Percentiles rank a stretch among this genome's conserved stretches.
phyloP scores from a whole-genome alignment of 208 protist species.

The Phytomonas serpens region DNA sequence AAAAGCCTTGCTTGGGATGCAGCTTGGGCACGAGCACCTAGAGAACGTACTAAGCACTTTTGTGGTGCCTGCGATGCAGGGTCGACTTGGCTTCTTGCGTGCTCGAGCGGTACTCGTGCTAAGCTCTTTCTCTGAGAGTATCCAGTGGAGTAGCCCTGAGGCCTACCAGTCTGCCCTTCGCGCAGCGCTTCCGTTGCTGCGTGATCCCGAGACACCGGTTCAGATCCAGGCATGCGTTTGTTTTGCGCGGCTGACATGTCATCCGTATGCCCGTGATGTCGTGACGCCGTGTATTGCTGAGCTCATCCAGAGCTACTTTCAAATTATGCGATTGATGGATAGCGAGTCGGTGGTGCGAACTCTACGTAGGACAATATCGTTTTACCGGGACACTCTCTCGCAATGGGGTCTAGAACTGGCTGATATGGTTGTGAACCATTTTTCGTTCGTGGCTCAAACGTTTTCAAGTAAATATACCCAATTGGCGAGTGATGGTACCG shows the following conservation, averaged over 20 bases:
- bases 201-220: conserved; percentile 81
- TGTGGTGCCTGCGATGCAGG: conserved; percentile 62
- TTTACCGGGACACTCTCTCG: conserved; percentile 78
- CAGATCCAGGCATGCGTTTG: conserved; percentile 79
- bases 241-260: conserved; percentile 75
- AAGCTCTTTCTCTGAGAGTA: conserved; percentile 41
- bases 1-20: conserved; percentile 34
- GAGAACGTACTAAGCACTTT: conserved; percentile 72
- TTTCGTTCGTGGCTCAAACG: conserved; percentile 44
- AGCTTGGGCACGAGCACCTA: conserved; percentile 60
- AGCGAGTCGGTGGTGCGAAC: conserved; percentile 86
- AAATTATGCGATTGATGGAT: conserved; percentile 86
- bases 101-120: conserved; percentile 73
- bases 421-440: conserved; percentile 79
- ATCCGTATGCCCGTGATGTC: conserved; percentile 52
- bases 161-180: conserved; percentile 52
- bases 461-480: conserved; percentile 38
- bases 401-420: conserved; percentile 80
- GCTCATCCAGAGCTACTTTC: conserved; percentile 87
- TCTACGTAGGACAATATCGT: conserved; percentile 77
- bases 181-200: conserved; percentile 61
- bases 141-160: conserved; percentile 62
- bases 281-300: conserved; percentile 81
- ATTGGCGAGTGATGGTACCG: conserved; percentile 17
- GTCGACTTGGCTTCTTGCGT: conserved; percentile 75